phyloP scores from a whole-genome alignment of 768 basidiomycete species.

The Lepiota venenata region DNA sequence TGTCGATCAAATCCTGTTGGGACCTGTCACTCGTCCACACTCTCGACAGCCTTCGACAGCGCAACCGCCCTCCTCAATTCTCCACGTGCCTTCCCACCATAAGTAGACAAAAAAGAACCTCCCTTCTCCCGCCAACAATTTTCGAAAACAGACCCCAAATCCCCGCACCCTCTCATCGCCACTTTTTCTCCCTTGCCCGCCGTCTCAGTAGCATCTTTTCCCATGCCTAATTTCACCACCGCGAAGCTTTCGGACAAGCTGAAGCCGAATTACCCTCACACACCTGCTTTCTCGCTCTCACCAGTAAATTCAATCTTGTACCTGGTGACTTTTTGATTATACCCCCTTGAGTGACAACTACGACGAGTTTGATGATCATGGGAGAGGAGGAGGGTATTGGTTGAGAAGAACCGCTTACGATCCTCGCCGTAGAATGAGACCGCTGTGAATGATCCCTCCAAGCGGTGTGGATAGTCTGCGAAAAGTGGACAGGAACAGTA shows the following conservation, averaged over 20 bases:
- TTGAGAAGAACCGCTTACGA: constrained; percentile 7
- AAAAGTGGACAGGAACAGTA: constrained; percentile 51
- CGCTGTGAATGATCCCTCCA: constrained; percentile 3
- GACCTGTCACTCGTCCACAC: too few relatives aligned
- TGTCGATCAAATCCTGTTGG: too few relatives aligned
- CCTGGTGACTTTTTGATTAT: constrained; percentile 83
- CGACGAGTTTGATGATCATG: constrained; percentile 21
- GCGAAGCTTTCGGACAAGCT: constrained; percentile 85
- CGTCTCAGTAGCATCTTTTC: constrained; percentile 94
- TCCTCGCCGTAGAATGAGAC: background rate
- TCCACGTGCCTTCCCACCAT: constrained; percentile 86
- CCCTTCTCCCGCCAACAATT: too few relatives aligned
- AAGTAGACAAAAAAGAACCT: constrained; percentile 44
- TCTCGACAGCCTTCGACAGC: constrained; percentile 87
- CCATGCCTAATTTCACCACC: constrained; percentile 94
- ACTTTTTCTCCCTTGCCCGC: constrained; percentile 86
- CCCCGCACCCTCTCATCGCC: constrained; percentile 75
- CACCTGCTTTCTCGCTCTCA: constrained; percentile 84
- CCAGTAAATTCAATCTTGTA: constrained; percentile 77
- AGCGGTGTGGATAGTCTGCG: constrained; percentile 31
- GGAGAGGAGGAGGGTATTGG: constrained; percentile 18
- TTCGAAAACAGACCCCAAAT: constrained; percentile 82
- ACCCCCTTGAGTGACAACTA: constrained; percentile 37
- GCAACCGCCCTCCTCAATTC: constrained; percentile 91
- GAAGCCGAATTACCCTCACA: constrained; percentile 91